Evolutionary conservation across 345 rosid species (phyloP).

Genomic region (Rhodamnia argentea): DNA sequence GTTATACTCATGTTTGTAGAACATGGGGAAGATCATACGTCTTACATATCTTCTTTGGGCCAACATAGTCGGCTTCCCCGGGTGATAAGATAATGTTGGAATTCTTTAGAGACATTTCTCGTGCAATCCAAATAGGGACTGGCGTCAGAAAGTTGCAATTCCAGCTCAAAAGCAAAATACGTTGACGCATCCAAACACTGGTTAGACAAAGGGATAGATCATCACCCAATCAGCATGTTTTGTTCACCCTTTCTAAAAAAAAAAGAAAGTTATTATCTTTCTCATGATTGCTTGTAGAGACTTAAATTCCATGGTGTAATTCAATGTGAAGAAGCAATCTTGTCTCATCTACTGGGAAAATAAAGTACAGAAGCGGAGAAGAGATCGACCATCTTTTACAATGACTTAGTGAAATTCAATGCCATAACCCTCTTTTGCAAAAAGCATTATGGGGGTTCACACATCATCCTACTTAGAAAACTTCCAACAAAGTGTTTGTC

Average conservation of each 20-base stretch:
- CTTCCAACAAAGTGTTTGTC: background rate
- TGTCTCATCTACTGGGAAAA: background rate
- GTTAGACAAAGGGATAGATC: background rate
- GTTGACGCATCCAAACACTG: background rate
- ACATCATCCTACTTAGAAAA: background rate
- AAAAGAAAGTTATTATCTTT: background rate
- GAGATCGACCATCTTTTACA: background rate
- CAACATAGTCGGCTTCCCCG: background rate
- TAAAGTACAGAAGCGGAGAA: too few relatives aligned
- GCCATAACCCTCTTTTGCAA: background rate
- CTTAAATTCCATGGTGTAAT: background rate
- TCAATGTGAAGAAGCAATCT: background rate
- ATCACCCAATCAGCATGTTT: background rate
- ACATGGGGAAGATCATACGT: background rate
- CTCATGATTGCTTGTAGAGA: background rate
- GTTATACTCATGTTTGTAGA: background rate
- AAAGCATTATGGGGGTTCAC: background rate
- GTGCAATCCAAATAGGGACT: background rate
- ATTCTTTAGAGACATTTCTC: background rate
- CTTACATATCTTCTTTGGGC: background rate
- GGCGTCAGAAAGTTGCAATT: background rate
- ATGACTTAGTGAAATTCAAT: background rate
- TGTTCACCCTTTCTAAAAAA: background rate
- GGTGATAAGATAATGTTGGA: background rate
- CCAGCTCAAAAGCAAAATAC: slow-evolving; percentile 1